Percentiles rank a stretch among this genome's conserved stretches.
phyloP scores from a whole-genome alignment of 345 rosid species.

The Syzygium jambos region DNA sequence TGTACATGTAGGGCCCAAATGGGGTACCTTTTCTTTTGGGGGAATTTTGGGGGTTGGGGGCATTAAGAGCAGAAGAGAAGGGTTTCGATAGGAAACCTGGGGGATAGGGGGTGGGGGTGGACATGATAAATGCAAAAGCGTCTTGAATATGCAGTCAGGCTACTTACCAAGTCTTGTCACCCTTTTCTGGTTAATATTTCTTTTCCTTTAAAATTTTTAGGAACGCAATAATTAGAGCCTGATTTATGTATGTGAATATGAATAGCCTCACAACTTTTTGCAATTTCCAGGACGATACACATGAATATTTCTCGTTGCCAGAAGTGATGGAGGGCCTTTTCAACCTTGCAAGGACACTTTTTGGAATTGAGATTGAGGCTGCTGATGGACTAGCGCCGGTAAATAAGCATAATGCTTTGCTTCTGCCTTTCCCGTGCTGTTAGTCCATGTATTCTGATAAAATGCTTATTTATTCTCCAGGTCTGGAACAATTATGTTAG shows the following conservation, averaged over 20 bases:
- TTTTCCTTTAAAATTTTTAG: no score
- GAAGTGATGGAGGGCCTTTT: slow-evolving; percentile 84
- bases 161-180: no score
- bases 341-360: slow-evolving; percentile 53
- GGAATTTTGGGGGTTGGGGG: neutral
- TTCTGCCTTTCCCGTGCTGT: neutral
- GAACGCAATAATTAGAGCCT: neutral
- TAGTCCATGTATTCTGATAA: neutral
- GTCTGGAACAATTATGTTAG: slow-evolving; percentile 79
- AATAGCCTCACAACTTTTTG: neutral
- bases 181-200: no score
- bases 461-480: slow-evolving; percentile 24
- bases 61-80: neutral
- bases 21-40: neutral
- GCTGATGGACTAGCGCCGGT: slow-evolving; percentile 91
- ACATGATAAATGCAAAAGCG: neutral
- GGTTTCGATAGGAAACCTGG: neutral
- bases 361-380: slow-evolving; percentile 59
- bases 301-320: slow-evolving; percentile 72
- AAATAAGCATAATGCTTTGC: slow-evolving; percentile 10
- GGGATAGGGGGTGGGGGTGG: neutral
- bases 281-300: slow-evolving; percentile 60
- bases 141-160: no score
- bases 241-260: neutral
- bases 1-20: neutral